Evolutionary conservation across 2,329 filamentous ascomycete species (phyloP), one percentile per base, ranked within the genome.

Genomic region (Trichoderma simmonsii): DNA sequence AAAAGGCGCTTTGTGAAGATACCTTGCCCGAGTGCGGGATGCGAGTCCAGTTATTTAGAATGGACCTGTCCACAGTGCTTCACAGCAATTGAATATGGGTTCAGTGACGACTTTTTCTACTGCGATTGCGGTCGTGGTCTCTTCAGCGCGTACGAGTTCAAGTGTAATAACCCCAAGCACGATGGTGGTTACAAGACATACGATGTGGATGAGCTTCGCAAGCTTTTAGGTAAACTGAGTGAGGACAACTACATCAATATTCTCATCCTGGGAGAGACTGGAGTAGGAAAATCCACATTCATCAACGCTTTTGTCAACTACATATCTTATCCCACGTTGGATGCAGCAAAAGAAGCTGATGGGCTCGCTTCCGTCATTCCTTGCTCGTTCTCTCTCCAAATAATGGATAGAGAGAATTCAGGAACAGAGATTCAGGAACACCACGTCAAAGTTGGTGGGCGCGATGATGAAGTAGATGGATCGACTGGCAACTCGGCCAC

Each of bases 281-380:
- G 84, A 0, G 85, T 85, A 0, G 85, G 85, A 0, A 86, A 86
- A 67, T 84, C 82, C 1, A 86, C 85, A 0, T 86, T 82, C 56
- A 85, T 86, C 75, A 86, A 86, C 61, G 81, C 83, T 0, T 84
- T 86, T 39, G 74, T 83, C 73, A 86, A 86, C 72, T 86, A 86
- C 70, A 71, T 86, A 4, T 76, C 74, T 0, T 82, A 79, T 63
- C 75, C 79, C 0, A 78, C 78, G 0, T 76, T 86, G 0, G 80
- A 83, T 8, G 81, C 84, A 3, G 84, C 83, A 0, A 72, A 72
- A 2, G 48, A 71, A 0, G 39, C 60, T 1, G 51, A 34, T 1
- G 32, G 39, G 3, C 69, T 77, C 1, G 56, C 64, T 15, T 74
- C 67, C 2, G 66, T 70, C 4, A 73, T 77, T 14, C 76, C 76